Evolutionary conservation across 2,329 filamentous ascomycete species (phyloP).

Genomic region (Lasiodiplodia sp.): DNA sequence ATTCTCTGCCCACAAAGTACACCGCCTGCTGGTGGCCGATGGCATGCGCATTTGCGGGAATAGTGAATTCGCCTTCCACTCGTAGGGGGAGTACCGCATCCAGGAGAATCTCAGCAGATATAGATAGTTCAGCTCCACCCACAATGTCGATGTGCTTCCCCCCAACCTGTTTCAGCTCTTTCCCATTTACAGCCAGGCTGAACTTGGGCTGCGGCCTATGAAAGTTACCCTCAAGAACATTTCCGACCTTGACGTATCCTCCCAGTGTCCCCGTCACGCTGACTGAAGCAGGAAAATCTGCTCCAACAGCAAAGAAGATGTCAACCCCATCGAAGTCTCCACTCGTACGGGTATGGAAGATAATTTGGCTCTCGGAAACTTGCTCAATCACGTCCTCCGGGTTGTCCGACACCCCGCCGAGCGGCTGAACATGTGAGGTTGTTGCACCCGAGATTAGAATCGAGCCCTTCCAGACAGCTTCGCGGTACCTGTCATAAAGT

Average conservation of each 20-base stretch:
- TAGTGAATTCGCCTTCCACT: background rate
- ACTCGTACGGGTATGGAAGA: constrained; percentile 39
- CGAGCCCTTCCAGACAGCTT: constrained; percentile 44
- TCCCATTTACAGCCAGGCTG: too few species aligned
- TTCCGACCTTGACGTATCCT: constrained; percentile 19
- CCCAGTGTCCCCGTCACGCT: background rate
- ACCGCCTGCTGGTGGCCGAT: background rate
- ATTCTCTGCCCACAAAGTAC: constrained; percentile 36
- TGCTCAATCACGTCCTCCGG: constrained; percentile 34
- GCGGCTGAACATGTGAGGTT: constrained; percentile 33
- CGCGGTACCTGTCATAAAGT: constrained; percentile 44
- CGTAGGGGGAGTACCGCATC: constrained; percentile 33
- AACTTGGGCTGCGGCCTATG: constrained; percentile 18
- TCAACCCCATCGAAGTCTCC: constrained; percentile 42
- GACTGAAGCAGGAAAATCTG: background rate
- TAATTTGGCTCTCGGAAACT: constrained; percentile 32
- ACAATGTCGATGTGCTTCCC: constrained; percentile 34
- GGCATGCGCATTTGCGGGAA: background rate
- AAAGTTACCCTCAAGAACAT: constrained; percentile 3
- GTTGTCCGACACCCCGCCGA: constrained; percentile 38
- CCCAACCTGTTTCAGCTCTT: background rate
- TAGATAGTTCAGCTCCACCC: constrained; percentile 39
- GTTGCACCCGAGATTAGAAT: constrained; percentile 35
- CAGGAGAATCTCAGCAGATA: constrained; percentile 34
- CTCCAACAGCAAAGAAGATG: background rate